Evolutionary conservation across 345 rosid species (phyloP).

Genomic region (Clarkia xantiana): DNA sequence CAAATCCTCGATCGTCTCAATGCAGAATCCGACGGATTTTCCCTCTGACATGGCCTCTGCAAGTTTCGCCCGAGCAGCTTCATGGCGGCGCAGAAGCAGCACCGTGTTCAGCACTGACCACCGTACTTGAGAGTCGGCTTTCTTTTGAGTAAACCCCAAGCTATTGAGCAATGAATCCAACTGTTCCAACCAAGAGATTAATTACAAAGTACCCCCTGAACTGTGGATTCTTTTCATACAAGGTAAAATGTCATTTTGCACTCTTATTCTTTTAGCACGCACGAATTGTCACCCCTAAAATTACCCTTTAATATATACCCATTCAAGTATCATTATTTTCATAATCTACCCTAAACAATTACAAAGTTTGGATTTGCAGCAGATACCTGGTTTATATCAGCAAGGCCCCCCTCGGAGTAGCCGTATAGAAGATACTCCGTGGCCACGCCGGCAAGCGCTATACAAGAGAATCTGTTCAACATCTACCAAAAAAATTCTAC

Average conservation of each 20-base stretch:
- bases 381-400: constrained; percentile 62
- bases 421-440: constrained; percentile 70
- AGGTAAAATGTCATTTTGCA: no score
- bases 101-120: constrained; percentile 78
- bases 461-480: constrained; percentile 80
- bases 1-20: constrained; percentile 39
- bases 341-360: no score
- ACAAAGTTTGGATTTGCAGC: no score
- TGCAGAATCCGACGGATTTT: constrained; percentile 60
- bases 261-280: no score
- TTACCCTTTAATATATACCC: no score
- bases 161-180: constrained; percentile 52
- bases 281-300: no score
- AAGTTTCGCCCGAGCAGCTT: constrained; percentile 47
- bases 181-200: no score
- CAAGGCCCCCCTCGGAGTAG: constrained; percentile 76
- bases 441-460: constrained; percentile 77
- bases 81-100: constrained; percentile 57
- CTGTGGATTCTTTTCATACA: no score
- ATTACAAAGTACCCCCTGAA: no score
- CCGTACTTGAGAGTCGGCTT: constrained; percentile 75
- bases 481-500: no score
- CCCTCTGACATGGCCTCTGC: constrained; percentile 62
- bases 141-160: constrained; percentile 79
- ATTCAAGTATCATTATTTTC: no score